Evolutionary conservation across 2,329 filamentous ascomycete genomes (phyloP).

Genomic region (Trichoderma cornu-damae): DNA sequence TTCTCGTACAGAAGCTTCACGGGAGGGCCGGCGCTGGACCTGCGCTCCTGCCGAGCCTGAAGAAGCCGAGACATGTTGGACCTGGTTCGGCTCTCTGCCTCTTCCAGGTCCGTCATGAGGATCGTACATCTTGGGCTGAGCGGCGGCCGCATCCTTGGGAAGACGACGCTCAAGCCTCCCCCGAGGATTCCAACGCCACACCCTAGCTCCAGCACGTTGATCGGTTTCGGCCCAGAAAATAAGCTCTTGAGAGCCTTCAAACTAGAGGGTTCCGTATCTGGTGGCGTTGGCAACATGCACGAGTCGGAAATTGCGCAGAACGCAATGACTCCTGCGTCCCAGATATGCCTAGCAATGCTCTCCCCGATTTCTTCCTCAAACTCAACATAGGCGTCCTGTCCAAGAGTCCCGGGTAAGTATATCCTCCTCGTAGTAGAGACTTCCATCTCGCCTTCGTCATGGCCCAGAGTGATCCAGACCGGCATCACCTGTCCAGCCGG

Average conservation of each 20-base stretch:
- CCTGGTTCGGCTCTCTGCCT: conserved; percentile 46
- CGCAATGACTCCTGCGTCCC: conserved; percentile 52
- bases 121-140: conserved; percentile 30
- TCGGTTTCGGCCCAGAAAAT: conserved; percentile 24
- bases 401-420: conserved; percentile 24
- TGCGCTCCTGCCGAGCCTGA: neutral
- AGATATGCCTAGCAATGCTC: conserved; percentile 55
- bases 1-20: conserved; percentile 45
- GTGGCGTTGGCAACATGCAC: conserved; percentile 26
- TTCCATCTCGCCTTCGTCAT: conserved; percentile 23
- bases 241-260: conserved; percentile 31
- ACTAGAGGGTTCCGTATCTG: conserved; percentile 26
- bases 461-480: conserved; percentile 36
- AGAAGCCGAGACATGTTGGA: conserved; percentile 41
- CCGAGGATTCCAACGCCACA: conserved; percentile 54
- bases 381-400: conserved; percentile 31
- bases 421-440: conserved; percentile 31
- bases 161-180: conserved; percentile 41
- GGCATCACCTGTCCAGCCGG: conserved; percentile 40
- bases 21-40: neutral
- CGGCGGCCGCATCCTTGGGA: conserved; percentile 24
- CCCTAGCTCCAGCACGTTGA: conserved; percentile 51
- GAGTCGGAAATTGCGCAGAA: conserved; percentile 32
- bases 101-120: conserved; percentile 52
- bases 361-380: conserved; percentile 55